A percentile compares a stretch with the other conserved stretches of the same genome.
Evolutionary conservation across 2,329 filamentous ascomycete species (phyloP).

Genomic region (Fusarium subglutinans): DNA sequence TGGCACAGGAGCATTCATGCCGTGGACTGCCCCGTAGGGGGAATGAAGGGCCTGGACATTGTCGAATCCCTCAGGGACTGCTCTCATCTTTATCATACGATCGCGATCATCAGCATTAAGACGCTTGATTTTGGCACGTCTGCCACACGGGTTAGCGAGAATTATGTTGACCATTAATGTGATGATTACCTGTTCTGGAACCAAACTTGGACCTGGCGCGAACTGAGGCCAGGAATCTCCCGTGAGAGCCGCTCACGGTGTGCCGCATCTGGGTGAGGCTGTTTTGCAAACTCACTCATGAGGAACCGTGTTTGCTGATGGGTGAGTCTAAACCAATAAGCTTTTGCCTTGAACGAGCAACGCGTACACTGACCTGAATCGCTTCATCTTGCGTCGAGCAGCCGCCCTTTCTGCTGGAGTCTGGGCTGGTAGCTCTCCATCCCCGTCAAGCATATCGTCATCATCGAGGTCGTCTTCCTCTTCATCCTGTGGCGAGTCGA

Average conservation of each 20-base stretch:
- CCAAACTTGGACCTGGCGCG: conserved; percentile 96
- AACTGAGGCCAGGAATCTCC: conserved; percentile 91
- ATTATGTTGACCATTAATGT: neutral
- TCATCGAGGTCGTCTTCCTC: conserved; percentile 64
- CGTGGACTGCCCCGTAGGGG: conserved; percentile 70
- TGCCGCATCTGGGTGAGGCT: conserved; percentile 91
- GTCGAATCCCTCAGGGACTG: conserved; percentile 76
- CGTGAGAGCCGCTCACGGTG: conserved; percentile 87
- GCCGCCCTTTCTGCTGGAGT: conserved; percentile 66
- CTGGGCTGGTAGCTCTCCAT: conserved; percentile 51
- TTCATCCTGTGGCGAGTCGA: conserved; percentile 55
- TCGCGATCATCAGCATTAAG: conserved; percentile 76
- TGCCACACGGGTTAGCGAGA: conserved; percentile 44
- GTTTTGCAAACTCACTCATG: conserved; percentile 96
- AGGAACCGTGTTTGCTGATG: conserved; percentile 97
- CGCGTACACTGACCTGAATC: conserved; percentile 71
- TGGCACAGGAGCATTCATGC: conserved; percentile 58
- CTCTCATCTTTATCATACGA: conserved; percentile 76
- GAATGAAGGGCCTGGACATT: conserved; percentile 75
- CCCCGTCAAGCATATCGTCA: conserved; percentile 63
- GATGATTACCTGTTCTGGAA: conserved; percentile 88
- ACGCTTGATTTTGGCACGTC: conserved; percentile 77
- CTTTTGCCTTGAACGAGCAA: neutral
- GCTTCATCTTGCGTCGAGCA: conserved; percentile 76
- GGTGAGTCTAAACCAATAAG: conserved; percentile 73